Evolutionary conservation across 2,329 filamentous ascomycete species (phyloP).

Genomic region (Diaporthe sp.): DNA sequence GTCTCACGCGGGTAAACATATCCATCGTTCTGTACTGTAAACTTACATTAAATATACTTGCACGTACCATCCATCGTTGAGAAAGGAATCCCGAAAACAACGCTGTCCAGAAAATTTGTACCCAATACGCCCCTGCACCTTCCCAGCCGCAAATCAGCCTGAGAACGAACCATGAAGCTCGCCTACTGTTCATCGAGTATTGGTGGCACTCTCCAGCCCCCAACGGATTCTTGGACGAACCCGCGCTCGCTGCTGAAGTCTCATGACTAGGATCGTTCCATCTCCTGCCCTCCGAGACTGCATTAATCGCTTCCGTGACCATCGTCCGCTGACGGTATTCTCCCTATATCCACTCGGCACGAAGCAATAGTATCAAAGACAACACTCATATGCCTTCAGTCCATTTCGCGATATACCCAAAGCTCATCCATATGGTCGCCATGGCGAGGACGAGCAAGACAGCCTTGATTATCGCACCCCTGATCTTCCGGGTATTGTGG

Average conservation of each 20-base stretch:
- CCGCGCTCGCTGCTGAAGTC: not conserved
- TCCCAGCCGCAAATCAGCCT: no score
- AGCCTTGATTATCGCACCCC: slow-evolving; percentile 23
- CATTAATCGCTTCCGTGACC: no score
- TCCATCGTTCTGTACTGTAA: not conserved
- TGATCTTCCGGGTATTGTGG: slow-evolving; percentile 37
- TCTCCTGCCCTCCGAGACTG: not conserved
- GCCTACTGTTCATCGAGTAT: not conserved
- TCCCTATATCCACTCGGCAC: not conserved
- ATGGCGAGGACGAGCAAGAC: slow-evolving; percentile 32
- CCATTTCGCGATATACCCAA: slow-evolving; percentile 39
- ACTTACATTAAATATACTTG: not conserved
- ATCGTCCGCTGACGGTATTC: not conserved
- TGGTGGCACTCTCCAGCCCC: not conserved
- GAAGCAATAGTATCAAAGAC: no score
- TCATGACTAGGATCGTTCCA: not conserved
- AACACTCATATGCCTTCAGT: slow-evolving; percentile 21
- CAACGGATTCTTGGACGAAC: rapidly evolving
- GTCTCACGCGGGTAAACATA: rapidly evolving
- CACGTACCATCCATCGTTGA: not conserved
- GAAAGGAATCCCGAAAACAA: not conserved
- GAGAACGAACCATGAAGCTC: not conserved
- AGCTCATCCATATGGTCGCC: slow-evolving; percentile 38
- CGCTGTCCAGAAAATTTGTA: not conserved
- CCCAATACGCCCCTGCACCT: not conserved